phyloP scores from a whole-genome alignment of 2,329 filamentous ascomycete genomes.

The Aureobasidium uvarum region DNA sequence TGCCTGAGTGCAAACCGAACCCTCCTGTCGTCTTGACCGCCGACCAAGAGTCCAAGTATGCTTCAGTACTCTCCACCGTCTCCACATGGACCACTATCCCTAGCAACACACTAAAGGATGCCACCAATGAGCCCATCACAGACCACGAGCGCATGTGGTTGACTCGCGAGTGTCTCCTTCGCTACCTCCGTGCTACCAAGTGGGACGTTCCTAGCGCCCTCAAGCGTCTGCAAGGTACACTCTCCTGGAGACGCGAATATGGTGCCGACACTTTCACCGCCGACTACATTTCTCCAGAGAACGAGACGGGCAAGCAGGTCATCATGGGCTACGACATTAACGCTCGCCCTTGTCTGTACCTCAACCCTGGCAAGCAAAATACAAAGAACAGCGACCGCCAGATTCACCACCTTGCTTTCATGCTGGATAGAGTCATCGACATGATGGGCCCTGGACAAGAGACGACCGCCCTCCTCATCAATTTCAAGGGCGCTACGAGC shows the following conservation, averaged over 20 bases:
- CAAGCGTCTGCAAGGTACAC: constrained; percentile 74
- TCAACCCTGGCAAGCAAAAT: constrained; percentile 88
- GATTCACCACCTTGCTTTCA: constrained; percentile 91
- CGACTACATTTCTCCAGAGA: constrained; percentile 89
- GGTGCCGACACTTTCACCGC: constrained; percentile 74
- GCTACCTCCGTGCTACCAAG: constrained; percentile 91
- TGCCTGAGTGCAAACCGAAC: constrained; percentile 56
- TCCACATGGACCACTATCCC: constrained; percentile 70
- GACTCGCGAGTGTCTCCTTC: constrained; percentile 84
- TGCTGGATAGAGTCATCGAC: constrained; percentile 87
- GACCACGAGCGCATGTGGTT: constrained; percentile 86
- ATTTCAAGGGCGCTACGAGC: constrained; percentile 78
- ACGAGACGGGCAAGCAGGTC: constrained; percentile 95
- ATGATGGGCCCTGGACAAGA: constrained; percentile 85
- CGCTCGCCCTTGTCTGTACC: constrained; percentile 83
- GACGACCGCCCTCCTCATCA: constrained; percentile 80
- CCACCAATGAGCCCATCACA: constrained; percentile 62
- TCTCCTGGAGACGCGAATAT: constrained; percentile 89
- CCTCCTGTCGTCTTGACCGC: constrained; percentile 61
- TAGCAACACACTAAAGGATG: constrained; percentile 59
- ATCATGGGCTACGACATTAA: constrained; percentile 83
- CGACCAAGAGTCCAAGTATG: constrained; percentile 81
- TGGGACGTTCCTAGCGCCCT: constrained; percentile 76
- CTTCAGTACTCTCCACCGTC: constrained; percentile 67
- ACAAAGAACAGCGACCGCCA: constrained; percentile 82